These are phyloP conservation scores for Gentiana macrophylla DNA, from an alignment of 257 asterid species.

Conservation along the genomic window DNA sequence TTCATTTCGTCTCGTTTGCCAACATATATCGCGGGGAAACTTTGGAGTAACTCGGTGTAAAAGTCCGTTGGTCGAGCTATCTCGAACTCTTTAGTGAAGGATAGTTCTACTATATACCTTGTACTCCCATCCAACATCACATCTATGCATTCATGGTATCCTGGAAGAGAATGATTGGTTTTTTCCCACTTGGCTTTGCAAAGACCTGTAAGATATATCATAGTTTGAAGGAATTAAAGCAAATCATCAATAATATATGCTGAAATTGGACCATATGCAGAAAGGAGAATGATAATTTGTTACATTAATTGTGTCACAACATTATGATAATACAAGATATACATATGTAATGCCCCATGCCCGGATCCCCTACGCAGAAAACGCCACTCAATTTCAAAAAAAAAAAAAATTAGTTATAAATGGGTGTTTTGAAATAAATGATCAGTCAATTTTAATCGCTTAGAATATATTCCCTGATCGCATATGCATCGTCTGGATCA, in stretches of 20 bases:
- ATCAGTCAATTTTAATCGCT: too few relatives aligned
- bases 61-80: conserved; percentile 51
- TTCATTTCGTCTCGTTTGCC: conserved; percentile 41
- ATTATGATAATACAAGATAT: background rate
- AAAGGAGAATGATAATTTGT: too few relatives aligned
- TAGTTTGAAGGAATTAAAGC: background rate
- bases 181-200: conserved; percentile 90
- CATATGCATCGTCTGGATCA: too few relatives aligned
- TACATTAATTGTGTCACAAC: background rate
- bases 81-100: conserved; percentile 43
- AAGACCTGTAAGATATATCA: conserved; percentile 31
- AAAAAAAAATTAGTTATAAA: too few relatives aligned
- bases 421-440: too few relatives aligned
- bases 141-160: conserved; percentile 65
- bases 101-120: conserved; percentile 52
- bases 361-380: too few relatives aligned
- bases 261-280: too few relatives aligned
- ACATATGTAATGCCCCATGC: background rate
- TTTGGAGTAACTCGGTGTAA: conserved; percentile 33
- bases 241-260: too few relatives aligned
- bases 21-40: conserved; percentile 35
- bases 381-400: too few relatives aligned
- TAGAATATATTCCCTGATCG: too few relatives aligned
- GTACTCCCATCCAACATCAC: conserved; percentile 15
- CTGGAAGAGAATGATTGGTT: conserved; percentile 29